Base-by-base conservation (phyloP, 73 alveolate species). In the Paramecium pentaurelia region DNA sequence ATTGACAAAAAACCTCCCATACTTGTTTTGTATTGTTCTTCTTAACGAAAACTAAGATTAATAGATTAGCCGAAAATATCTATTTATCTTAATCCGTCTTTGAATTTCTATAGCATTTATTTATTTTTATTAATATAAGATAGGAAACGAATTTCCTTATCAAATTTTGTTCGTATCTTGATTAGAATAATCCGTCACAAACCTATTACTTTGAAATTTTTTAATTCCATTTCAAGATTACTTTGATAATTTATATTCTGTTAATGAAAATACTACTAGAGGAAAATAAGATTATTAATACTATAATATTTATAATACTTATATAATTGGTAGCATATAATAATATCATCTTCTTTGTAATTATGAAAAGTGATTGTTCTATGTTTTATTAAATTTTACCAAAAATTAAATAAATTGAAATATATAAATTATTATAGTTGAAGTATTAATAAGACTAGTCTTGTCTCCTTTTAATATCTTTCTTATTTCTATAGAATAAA, bases 11-110 rank as follows among this genome's bases (percentile, higher is more conserved):
- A 80, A 27, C 91, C 91, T 40, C 91, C 91, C 45, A 80, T 20
- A 45, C 71, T 44, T 25, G 91, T 80, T 44, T 25, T 80, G 30
- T 80, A 80, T 18, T 45, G 11, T 45, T 80, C 91, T 36, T 80
- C 91, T 80, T 80, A 3, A 8, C 73, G 71, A 80, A 80, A 80
- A 42, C 49, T 44, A 22, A 80, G 58, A 45, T 28, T 27, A 4
- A 80, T 47, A 12, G 77, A 32, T 80, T 80, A 47, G n/a, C 91
- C 91, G 49, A 42, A 80, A 20, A 80, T 80, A 25, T 80, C 91
- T 18, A 80, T 30, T 80, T 42, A 38, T 44, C 38, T 22, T 9
- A 80, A 36, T 14, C 44, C 73, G 16, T 49, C 91, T 45, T 34
- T 64, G 47, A 28, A 32, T 64, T 64, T 64, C 47, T 64, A 9